Conservation (phyloP, 1,284 basidiomycete genomes). For the Stygiomarasmius scandens region DNA sequence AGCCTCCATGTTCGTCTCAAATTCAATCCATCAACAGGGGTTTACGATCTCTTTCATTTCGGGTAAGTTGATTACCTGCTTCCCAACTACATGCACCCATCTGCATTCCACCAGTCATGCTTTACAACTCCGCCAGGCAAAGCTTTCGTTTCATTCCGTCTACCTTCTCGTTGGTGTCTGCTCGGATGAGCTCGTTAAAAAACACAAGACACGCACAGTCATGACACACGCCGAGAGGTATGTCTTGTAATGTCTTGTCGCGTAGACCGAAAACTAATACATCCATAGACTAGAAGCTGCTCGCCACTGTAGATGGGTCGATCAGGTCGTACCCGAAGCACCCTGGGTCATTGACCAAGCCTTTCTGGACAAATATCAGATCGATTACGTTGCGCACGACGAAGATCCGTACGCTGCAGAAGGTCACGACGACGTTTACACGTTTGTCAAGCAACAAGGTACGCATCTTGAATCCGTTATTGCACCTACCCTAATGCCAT, state of each 20-base stretch:
- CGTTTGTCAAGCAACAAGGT: conserved; percentile 82
- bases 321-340: conserved; percentile 92
- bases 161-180: conserved; percentile 90
- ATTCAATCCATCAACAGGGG: conserved; percentile 51
- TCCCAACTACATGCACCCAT: conserved; percentile 4
- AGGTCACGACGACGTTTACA: conserved; percentile 86
- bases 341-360: conserved; percentile 90
- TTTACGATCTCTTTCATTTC: conserved; percentile 95
- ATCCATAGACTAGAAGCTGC: conserved; percentile 74
- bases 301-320: conserved; percentile 95
- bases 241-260: conserved; percentile 20
- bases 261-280: conserved; percentile 6
- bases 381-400: conserved; percentile 98
- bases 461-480: conserved; percentile 16
- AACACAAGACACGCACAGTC: conserved; percentile 80
- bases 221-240: conserved; percentile 88
- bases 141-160: conserved; percentile 87
- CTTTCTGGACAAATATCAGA: conserved; percentile 82
- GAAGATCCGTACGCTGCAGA: conserved; percentile 81
- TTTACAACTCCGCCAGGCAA: conserved; percentile 92
- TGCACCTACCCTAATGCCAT: too few species aligned
- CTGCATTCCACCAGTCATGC: conserved; percentile 65
- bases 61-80: conserved; percentile 54
- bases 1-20: conserved; percentile 9
- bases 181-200: conserved; percentile 77